Evolutionary conservation across 1,284 basidiomycete species (phyloP).

Genomic region (Ceratobasidium theobromae): DNA sequence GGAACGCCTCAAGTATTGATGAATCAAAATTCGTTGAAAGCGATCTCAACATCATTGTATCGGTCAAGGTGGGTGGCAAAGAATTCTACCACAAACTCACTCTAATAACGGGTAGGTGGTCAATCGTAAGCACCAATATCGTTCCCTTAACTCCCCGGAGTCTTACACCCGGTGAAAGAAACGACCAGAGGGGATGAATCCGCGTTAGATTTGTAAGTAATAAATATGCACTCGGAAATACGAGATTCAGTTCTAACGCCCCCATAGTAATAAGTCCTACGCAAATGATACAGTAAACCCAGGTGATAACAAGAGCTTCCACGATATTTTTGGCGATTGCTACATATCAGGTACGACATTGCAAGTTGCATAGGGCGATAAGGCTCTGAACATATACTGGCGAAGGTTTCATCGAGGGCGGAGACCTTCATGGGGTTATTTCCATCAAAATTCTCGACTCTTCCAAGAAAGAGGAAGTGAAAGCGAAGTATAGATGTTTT

Average conservation of each 20-base stretch:
- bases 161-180: neutral
- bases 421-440: neutral
- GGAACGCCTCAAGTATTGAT: slow-evolving; percentile 13
- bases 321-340: neutral
- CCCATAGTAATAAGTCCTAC: neutral
- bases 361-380: neutral
- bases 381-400: neutral
- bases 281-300: neutral
- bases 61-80: neutral
- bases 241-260: neutral
- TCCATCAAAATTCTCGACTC: neutral
- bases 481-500: neutral
- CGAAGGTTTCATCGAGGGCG: slow-evolving; percentile 7
- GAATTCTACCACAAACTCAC: neutral
- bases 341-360: neutral
- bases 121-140: slow-evolving; percentile 7
- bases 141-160: too few species aligned
- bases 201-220: neutral
- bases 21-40: slow-evolving; percentile 8
- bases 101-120: neutral
- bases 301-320: neutral
- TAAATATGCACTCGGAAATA: neutral
- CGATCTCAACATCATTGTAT: neutral
- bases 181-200: neutral
- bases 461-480: slow-evolving; percentile 2